Evolutionary conservation across 805 yeast species (phyloP).

Genomic region (Suhomyces tanzawaensis): DNA sequence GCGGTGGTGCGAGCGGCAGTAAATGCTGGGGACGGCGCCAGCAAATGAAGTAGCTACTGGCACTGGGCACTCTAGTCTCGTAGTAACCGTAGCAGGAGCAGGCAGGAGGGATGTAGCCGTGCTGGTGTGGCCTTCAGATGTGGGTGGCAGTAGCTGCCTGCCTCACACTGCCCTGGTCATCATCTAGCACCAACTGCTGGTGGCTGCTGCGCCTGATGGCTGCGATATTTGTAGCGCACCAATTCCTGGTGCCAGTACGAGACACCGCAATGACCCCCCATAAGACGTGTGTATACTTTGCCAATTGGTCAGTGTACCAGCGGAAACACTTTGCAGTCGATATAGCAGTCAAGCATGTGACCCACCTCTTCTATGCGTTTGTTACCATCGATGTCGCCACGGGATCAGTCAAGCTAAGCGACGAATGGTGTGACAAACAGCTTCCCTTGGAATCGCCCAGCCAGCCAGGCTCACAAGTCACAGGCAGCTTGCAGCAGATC

Average conservation of each 20-base stretch:
- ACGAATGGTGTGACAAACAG: conserved; percentile 64
- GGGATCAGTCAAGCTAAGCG: conserved; percentile 56
- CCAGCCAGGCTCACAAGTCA: conserved; percentile 14
- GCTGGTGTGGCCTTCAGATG: too few relatives aligned
- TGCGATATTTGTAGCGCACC: too few relatives aligned
- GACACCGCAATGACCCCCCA: background rate
- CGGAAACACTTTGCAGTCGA: conserved; percentile 54
- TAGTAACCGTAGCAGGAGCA: too few relatives aligned
- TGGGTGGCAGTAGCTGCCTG: too few relatives aligned
- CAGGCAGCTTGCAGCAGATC: conserved; percentile 54
- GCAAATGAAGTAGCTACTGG: too few relatives aligned
- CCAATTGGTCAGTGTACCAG: conserved; percentile 46
- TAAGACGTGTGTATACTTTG: conserved; percentile 44
- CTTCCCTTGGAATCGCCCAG: conserved; percentile 28
- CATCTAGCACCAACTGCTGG: too few relatives aligned
- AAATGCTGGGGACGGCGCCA: background rate
- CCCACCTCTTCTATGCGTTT: conserved; percentile 81
- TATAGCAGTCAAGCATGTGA: conserved; percentile 53
- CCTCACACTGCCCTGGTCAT: too few relatives aligned
- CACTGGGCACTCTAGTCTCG: too few relatives aligned
- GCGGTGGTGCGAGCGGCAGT: too few relatives aligned
- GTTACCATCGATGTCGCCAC: conserved; percentile 52
- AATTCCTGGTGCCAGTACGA: too few relatives aligned
- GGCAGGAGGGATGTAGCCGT: too few relatives aligned
- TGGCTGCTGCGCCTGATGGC: too few relatives aligned